Evolutionary conservation across 176 grass and related monocot species (phyloP), one percentile per base, ranked within the genome.

Genomic region (Phyllostachys edulis): DNA sequence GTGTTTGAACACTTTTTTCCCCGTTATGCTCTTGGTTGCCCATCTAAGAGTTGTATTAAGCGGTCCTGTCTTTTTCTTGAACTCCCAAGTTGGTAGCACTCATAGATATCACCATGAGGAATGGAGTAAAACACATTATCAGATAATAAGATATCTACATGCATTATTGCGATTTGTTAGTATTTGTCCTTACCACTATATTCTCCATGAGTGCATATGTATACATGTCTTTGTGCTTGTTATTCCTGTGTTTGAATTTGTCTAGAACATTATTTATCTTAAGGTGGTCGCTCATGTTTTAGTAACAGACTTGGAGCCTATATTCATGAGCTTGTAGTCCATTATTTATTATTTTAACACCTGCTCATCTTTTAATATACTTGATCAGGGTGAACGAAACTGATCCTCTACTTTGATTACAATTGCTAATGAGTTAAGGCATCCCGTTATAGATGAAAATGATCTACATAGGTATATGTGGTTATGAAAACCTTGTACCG

Each of bases 401-500:
- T 50, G 23, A 54, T 36, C 21, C 23, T 56, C n/a, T 39, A 41
- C 7, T 26, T 37, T 69, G 79, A 69, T 69, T 55, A 54, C 47
- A 56, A 42, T 69, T 41, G 34, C 65, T 55, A 51, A 79, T 37
- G 44, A 66, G 18, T 38, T 49, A 66, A 36, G 47, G 15, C 44
- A 66, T 21, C n/a, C 4, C 66, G n/a, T 41, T 21, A 21, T 69
- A 11, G 1, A 38, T 69, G 36, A 41, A 41, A 69, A 65, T 41
- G 66, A 21, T 69, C 37, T 32, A 12, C 18, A 39, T 9, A 68
- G 5, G 9, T 68, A 4, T 68, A 18, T 41, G 37, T 40, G 17
- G 23, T 68, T 68, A 69, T 81, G 21, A 69, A 68, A 81, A 81
- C 39, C 14, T 38, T 81, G 50, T 81, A 18, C 49, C 57, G 49